Evolutionary conservation across 306 rosid genomes (phyloP).

Genomic region (Pachyrhizus erosus): DNA sequence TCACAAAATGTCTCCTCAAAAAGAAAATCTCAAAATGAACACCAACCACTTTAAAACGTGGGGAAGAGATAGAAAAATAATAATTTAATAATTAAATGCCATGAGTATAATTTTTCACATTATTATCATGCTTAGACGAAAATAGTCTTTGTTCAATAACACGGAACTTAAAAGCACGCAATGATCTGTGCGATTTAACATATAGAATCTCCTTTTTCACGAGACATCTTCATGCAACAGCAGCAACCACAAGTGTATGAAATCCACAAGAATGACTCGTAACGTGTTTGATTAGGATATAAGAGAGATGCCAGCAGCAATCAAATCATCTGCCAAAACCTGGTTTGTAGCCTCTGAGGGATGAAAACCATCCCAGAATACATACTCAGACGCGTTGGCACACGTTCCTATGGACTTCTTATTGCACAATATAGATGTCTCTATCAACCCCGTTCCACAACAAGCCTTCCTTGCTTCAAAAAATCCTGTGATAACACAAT

Average conservation of each 20-base stretch:
- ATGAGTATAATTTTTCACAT: too few species aligned
- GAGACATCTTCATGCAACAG: not conserved
- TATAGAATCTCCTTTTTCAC: not conserved
- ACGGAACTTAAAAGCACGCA: not conserved
- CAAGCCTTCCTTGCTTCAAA: constrained; percentile 70
- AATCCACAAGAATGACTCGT: not conserved
- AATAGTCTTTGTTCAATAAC: not conserved
- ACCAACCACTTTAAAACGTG: too few species aligned
- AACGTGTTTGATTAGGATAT: constrained; percentile 42
- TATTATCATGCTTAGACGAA: not conserved
- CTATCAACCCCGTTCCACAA: constrained; percentile 77
- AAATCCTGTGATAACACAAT: constrained; percentile 57
- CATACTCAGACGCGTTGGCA: constrained; percentile 72
- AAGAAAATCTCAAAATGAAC: too few species aligned
- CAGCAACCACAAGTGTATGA: not conserved
- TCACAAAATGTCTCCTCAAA: too few species aligned
- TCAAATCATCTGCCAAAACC: constrained; percentile 51
- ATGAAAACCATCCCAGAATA: constrained; percentile 87
- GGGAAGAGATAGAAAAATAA: too few species aligned
- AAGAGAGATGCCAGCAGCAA: constrained; percentile 58
- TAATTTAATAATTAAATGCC: too few species aligned
- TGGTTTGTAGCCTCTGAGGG: constrained; percentile 70
- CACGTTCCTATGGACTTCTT: constrained; percentile 63
- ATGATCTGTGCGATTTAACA: not conserved
- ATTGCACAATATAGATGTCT: constrained; percentile 70